Conservation (phyloP, 176 grass and related monocot species). For the Avena eriantha region DNA sequence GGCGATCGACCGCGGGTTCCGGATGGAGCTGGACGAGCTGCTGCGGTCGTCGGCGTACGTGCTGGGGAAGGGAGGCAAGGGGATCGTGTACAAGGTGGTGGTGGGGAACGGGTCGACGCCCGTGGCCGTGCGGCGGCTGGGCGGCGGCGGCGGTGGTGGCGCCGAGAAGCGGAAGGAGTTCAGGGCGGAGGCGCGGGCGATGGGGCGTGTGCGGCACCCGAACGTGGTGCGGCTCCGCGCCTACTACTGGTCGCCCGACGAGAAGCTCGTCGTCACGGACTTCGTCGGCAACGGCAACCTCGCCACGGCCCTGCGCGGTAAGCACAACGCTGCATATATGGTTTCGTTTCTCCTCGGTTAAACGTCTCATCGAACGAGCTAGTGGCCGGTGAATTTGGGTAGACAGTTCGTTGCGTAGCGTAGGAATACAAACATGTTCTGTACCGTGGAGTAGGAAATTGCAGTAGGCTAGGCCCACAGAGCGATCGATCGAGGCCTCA, state of each 20-base stretch:
- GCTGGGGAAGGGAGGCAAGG: conserved; percentile 87
- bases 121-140: conserved; percentile 90
- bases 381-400: too few species aligned
- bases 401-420: too few species aligned
- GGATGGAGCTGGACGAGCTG: conserved; percentile 88
- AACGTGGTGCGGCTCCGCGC: conserved; percentile 89
- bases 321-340: background rate
- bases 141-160: conserved; percentile 52
- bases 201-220: conserved; percentile 70
- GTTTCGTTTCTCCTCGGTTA: too few species aligned
- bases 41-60: conserved; percentile 93
- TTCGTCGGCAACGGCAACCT: conserved; percentile 97
- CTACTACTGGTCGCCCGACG: conserved; percentile 92
- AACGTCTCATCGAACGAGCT: too few species aligned
- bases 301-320: conserved; percentile 74
- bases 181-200: conserved; percentile 68
- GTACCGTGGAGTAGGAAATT: too few species aligned
- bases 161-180: conserved; percentile 72
- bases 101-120: conserved; percentile 71
- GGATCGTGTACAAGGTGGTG: conserved; percentile 99
- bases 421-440: too few species aligned
- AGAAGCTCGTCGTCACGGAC: conserved; percentile 98
- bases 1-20: conserved; percentile 82
- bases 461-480: background rate
- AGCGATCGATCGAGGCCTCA: background rate